These are phyloP conservation scores for Pseudonitzschia delicatissima DNA, from an alignment of 108 stramenopile genomes.

Conservation along the genomic window DNA sequence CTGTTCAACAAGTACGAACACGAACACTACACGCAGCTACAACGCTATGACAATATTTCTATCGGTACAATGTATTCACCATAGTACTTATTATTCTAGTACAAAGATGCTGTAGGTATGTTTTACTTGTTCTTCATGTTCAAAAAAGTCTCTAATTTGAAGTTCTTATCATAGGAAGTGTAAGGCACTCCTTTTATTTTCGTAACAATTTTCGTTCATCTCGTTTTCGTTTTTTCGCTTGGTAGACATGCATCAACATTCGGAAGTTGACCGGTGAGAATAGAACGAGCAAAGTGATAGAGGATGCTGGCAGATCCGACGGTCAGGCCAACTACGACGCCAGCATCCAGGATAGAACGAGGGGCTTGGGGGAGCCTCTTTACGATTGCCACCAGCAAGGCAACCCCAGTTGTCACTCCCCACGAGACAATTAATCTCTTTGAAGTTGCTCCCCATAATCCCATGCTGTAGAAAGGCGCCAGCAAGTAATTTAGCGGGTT, in stretches of 20 bases:
- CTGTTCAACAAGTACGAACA: no score
- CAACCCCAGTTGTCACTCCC: constrained; percentile 82
- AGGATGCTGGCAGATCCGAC: constrained; percentile 83
- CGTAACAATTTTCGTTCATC: background rate
- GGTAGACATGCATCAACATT: constrained; percentile 61
- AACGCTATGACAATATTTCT: no score
- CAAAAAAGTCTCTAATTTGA: no score
- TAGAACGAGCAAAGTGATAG: constrained; percentile 57
- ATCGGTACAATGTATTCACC: no score
- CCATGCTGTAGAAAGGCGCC: constrained; percentile 93
- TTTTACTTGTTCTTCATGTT: no score
- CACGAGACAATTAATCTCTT: constrained; percentile 88
- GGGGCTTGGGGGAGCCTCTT: constrained; percentile 88
- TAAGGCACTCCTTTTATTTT: no score
- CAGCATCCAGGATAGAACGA: constrained; percentile 93
- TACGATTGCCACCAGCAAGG: constrained; percentile 85
- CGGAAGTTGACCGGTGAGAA: constrained; percentile 60
- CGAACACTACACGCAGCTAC: no score
- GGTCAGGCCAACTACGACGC: constrained; percentile 90
- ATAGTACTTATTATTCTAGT: no score
- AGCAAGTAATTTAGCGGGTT: constrained; percentile 48
- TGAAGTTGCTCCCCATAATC: constrained; percentile 87
- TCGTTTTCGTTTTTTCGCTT: background rate
- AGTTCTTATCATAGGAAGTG: no score
- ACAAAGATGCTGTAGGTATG: no score